Base-by-base conservation (phyloP, 257 asterid species). In the Mentha longifolia region DNA sequence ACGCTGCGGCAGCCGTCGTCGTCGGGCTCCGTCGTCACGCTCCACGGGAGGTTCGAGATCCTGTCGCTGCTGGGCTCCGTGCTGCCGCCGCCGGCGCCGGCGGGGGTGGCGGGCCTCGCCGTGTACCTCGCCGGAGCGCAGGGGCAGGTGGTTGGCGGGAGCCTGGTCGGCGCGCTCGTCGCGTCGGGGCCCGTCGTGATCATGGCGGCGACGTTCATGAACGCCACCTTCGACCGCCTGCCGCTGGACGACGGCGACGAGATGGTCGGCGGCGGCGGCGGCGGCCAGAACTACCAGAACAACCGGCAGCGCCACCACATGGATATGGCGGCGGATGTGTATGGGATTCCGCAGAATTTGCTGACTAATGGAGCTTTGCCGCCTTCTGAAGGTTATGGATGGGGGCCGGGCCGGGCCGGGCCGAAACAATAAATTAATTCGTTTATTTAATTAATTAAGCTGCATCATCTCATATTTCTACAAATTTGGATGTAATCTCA, bases 181-280 rank as follows among this genome's bases (percentile, higher is more conserved):
- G 98, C 98, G 2, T 89, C 96, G 2, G 98, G 98, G 0, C 97
- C 98, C 0, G 97, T 93, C 39, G 96, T 93, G 75, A 86, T 93
- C 65, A 89, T 93, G 97, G 96, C 95, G 4, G 97, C 96, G 8
- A 86, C 92, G 0, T 89, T 89, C 80, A 88, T 85, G 96, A 89
- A 91, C 50, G 95, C 96, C 0, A 80, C 95, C 0, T 91, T 87
- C 17, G 96, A 91, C 71, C 87, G 94, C 0, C 74, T 93, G 83
- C 98, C 97, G 43, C 16, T 86, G 66, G 94, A 83, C 17, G 95
- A 88, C 5, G 92, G 76, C 3, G 96, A 88, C 9, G 90, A 81
- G 37, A 70, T 46, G 31, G 81, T 47, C n/a, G 43, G 57, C n/a
- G 43, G 57, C n/a, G 43, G 57, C n/a, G 43, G 65, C 63, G 69